phyloP scores from a whole-genome alignment of 2,329 filamentous ascomycete genomes.

The Phyllosticta citriasiana region DNA sequence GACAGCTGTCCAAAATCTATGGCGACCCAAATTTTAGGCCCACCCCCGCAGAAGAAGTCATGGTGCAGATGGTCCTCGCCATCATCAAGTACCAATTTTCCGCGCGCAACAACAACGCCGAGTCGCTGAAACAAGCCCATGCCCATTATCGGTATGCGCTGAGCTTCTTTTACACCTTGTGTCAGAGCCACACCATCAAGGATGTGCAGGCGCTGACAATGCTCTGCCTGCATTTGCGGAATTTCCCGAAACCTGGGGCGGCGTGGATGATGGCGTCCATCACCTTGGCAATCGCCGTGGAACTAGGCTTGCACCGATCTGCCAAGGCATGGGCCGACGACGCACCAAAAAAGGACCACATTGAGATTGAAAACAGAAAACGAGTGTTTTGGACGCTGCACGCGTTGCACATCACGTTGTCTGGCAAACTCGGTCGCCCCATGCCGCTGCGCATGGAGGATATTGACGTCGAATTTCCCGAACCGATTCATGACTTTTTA shows the following conservation, averaged over 20 bases:
- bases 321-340: conserved; percentile 46
- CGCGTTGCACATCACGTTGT: conserved; percentile 55
- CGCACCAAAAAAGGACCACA: conserved; percentile 34
- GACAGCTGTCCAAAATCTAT: conserved; percentile 45
- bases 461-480: conserved; percentile 68
- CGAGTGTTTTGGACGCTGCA: conserved; percentile 68
- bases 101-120: conserved; percentile 53
- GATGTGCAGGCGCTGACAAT: conserved; percentile 65
- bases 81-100: conserved; percentile 70
- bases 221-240: conserved; percentile 62
- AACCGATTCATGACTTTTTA: conserved; percentile 60
- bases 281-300: conserved; percentile 59
- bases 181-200: conserved; percentile 50
- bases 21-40: conserved; percentile 57
- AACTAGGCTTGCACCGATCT: conserved; percentile 67
- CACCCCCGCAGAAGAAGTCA: conserved; percentile 54
- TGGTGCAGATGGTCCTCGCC: conserved; percentile 70
- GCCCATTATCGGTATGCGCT: conserved; percentile 70
- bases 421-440: conserved; percentile 66
- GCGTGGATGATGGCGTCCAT: conserved; percentile 58
- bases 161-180: conserved; percentile 56
- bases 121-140: conserved; percentile 54
- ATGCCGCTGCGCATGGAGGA: conserved; percentile 66
- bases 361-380: conserved; percentile 68
- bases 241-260: conserved; percentile 69